Percentiles rank a stretch among this genome's conserved stretches.
These are phyloP conservation scores for Voacanga thouarsii DNA, from an alignment of 257 asterid genomes.

Conservation along the genomic window DNA sequence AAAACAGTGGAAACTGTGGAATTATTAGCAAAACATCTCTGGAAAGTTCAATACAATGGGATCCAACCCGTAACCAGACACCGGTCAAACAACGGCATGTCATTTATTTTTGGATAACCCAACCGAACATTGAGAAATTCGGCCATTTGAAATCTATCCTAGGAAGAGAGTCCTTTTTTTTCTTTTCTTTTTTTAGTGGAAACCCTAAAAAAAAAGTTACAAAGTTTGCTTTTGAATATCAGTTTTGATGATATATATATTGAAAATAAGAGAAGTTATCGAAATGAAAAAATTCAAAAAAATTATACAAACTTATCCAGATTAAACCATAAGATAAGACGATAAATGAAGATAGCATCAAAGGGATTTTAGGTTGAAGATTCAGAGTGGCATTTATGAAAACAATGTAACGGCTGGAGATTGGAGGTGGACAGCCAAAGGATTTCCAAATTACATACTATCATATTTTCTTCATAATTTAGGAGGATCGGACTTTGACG, in stretches of 20 bases:
- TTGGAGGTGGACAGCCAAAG: not conserved
- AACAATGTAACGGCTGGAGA: constrained; percentile 6
- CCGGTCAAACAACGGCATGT: constrained; percentile 24
- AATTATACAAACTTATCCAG: not conserved
- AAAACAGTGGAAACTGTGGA: not conserved
- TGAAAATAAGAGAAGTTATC: not conserved
- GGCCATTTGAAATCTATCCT: constrained; percentile 13
- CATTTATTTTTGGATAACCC: not conserved
- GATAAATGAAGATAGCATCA: not conserved
- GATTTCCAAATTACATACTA: no score
- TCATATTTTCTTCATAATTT: no score
- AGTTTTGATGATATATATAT: not conserved
- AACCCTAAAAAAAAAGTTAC: constrained; percentile 1
- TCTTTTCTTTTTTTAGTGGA: no score
- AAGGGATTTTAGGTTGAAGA: constrained; percentile 6
- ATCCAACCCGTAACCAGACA: constrained; percentile 10
- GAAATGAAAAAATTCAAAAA: no score
- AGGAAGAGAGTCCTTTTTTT: no score
- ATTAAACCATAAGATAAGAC: not conserved
- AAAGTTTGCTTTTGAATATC: constrained; percentile 2
- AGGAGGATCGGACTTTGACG: no score
- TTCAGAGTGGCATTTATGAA: not conserved
- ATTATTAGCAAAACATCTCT: not conserved
- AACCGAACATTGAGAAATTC: constrained; percentile 12
- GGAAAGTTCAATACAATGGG: constrained; percentile 11